Evolutionary conservation across 345 rosid species (phyloP), one percentile per base, ranked within the genome.

Genomic region (Geranium brycei): DNA sequence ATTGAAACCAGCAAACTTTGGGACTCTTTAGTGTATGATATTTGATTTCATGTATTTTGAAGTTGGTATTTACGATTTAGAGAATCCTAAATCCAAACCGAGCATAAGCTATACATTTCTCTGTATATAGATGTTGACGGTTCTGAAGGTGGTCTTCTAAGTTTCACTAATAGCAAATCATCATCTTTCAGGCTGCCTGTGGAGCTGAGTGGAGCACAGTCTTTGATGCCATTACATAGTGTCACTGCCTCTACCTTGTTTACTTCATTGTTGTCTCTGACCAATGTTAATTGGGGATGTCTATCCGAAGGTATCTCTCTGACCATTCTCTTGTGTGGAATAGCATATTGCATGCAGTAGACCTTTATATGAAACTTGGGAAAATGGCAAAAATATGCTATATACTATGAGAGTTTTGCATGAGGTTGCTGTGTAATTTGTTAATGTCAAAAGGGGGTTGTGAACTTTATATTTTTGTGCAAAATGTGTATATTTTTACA

Each of bases 201-300:
- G 64, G 96, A 84, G 74, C 64, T 91, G 79, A 91, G 88, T 51
- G 92, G 83, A 19, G 91, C 83, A 11, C 57, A 79, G n/a, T 81
- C 95, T 61, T 77, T 92, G 73, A 73, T 89, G 72, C 98, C 96
- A 6, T 75, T 89, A 66, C 98, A 89, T 75, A 84, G 81, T 60
- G 87, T 77, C 7, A 89, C 96, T n/a, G 91, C 98, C 57, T 84
- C 98, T 58, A 81, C 98, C 14, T 82, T 92, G 86, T 84, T 83
- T 69, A 85, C 93, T 72, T 92, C 96, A 3, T 77, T 92, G 85
- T 83, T 87, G 63, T 84, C 95, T 62, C 67, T 89, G 76, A 84
- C 82, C 69, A 82, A 78, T 65, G 73, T 78, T 61, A 75, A 73
- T 61, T 92, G 98, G 96, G 85, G 98, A 8, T 89, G 92, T 73